Percentiles rank a stretch among this genome's conserved stretches.
phyloP scores from a whole-genome alignment of 2,329 filamentous ascomycete species.

The Xylariales sp. region DNA sequence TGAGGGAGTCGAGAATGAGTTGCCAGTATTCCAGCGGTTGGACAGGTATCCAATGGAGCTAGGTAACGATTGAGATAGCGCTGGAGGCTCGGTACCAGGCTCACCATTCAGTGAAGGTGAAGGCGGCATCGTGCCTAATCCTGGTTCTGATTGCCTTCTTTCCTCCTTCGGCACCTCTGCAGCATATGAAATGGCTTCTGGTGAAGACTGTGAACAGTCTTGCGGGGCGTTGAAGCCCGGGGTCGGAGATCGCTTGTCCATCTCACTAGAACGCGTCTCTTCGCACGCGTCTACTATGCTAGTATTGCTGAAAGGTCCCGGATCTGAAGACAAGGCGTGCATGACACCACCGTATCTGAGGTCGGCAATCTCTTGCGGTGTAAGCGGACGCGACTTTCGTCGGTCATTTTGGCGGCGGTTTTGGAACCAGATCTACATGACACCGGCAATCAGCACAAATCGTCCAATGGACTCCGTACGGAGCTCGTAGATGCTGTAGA shows the following conservation, averaged over 20 bases:
- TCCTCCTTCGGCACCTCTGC: slow-evolving; percentile 12
- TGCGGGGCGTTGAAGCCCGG: slow-evolving; percentile 17
- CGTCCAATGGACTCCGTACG: not conserved
- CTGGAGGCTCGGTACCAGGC: slow-evolving; percentile 16
- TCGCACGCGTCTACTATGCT: slow-evolving; percentile 13
- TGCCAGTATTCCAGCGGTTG: slow-evolving; percentile 52
- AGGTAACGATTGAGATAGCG: slow-evolving; percentile 36
- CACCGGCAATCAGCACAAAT: slow-evolving; percentile 18
- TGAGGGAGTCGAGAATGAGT: slow-evolving; percentile 46
- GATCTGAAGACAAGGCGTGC: slow-evolving; percentile 46
- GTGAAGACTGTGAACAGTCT: slow-evolving; percentile 18
- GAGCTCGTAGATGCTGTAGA: slow-evolving; percentile 15
- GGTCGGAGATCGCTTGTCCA: slow-evolving; percentile 14
- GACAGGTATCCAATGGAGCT: slow-evolving; percentile 46
- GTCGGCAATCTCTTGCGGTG: slow-evolving; percentile 68
- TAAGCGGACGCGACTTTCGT: slow-evolving; percentile 78
- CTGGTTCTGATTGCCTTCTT: slow-evolving; percentile 10
- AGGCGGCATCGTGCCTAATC: slow-evolving; percentile 12
- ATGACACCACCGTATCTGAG: slow-evolving; percentile 49
- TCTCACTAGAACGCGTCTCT: slow-evolving; percentile 14
- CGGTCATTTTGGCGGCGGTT: slow-evolving; percentile 91
- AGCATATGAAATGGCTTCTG: slow-evolving; percentile 7
- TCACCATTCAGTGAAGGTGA: slow-evolving; percentile 20
- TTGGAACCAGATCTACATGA: slow-evolving; percentile 87
- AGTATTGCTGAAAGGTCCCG: slow-evolving; percentile 19